A percentile compares a stretch with the other conserved stretches of the same genome.
phyloP scores from a whole-genome alignment of 208 protist genomes.

The Leishmania mexicana region DNA sequence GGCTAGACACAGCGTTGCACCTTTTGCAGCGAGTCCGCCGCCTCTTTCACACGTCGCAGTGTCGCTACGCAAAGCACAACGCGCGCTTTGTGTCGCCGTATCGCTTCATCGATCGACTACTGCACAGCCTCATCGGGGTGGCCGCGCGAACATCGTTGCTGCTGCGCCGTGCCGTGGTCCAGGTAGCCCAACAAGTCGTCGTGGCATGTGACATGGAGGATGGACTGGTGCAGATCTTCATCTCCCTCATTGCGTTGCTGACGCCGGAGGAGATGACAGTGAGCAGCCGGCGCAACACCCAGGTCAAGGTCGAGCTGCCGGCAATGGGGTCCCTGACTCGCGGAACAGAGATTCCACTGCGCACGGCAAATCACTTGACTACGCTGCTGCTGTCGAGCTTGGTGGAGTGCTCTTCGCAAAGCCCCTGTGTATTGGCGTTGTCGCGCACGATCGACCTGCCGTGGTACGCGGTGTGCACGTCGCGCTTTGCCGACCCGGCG shows the following conservation, averaged over 20 bases:
- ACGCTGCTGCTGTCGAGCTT: slow-evolving; percentile 58
- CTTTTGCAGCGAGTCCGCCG: slow-evolving; percentile 47
- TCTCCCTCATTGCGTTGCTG: slow-evolving; percentile 58
- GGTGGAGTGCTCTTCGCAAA: slow-evolving; percentile 52
- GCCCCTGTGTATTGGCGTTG: slow-evolving; percentile 49
- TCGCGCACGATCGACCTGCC: slow-evolving; percentile 51
- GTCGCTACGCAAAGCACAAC: slow-evolving; percentile 73
- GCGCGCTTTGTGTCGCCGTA: slow-evolving; percentile 55
- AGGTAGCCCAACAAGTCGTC: slow-evolving; percentile 73
- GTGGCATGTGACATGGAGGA: slow-evolving; percentile 70
- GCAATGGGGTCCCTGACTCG: slow-evolving; percentile 33
- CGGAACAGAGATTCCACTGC: slow-evolving; percentile 34
- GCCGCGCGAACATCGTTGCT: slow-evolving; percentile 36
- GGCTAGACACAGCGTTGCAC: slow-evolving; percentile 44
- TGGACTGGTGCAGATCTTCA: slow-evolving; percentile 56
- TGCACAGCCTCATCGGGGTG: slow-evolving; percentile 61
- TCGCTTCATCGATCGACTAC: slow-evolving; percentile 71
- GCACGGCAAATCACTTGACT: slow-evolving; percentile 49
- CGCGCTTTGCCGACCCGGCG: slow-evolving; percentile 66
- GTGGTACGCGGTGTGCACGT: slow-evolving; percentile 70
- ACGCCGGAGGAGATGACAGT: slow-evolving; percentile 46
- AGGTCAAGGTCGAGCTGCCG: slow-evolving; percentile 46
- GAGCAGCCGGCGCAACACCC: slow-evolving; percentile 25
- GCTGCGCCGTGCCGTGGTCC: slow-evolving; percentile 46
- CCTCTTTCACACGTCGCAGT: slow-evolving; percentile 59